Evolutionary conservation across 108 stramenopile species (phyloP).

Genomic region (Cylindrotheca closterium): DNA sequence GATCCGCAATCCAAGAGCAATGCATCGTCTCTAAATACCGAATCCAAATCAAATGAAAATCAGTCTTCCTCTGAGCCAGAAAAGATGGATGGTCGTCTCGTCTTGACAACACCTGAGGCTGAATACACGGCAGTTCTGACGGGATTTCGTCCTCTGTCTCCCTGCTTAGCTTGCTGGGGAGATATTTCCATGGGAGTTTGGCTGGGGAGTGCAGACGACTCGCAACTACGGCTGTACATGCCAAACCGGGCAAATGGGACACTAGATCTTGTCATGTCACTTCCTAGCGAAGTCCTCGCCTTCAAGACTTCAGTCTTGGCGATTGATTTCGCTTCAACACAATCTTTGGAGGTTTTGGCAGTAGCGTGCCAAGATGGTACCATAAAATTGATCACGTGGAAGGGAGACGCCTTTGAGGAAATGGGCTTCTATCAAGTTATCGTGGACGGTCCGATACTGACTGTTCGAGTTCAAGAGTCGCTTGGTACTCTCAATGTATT

Average conservation of each 20-base stretch:
- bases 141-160: constrained; percentile 34
- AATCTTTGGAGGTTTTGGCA: constrained; percentile 18
- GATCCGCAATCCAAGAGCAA: neutral
- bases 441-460: constrained; percentile 45
- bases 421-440: constrained; percentile 27
- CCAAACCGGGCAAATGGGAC: neutral
- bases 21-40: neutral
- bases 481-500: constrained; percentile 6
- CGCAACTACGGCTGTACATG: constrained; percentile 21
- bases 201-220: constrained; percentile 38
- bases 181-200: constrained; percentile 3
- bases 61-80: neutral
- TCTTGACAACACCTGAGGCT: neutral
- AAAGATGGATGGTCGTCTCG: constrained; percentile 4
- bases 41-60: neutral
- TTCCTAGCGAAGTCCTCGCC: constrained; percentile 19
- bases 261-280: neutral
- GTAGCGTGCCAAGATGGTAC: constrained; percentile 55
- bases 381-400: constrained; percentile 34
- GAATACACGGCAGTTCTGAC: constrained; percentile 4
- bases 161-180: constrained; percentile 18
- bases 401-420: constrained; percentile 8
- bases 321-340: constrained; percentile 17
- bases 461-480: constrained; percentile 28
- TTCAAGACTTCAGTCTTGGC: constrained; percentile 37